A percentile compares a stretch with the other conserved stretches of the same genome.
phyloP scores from a whole-genome alignment of 176 grass and related monocot genomes.

The Rhynchospora pubera region DNA sequence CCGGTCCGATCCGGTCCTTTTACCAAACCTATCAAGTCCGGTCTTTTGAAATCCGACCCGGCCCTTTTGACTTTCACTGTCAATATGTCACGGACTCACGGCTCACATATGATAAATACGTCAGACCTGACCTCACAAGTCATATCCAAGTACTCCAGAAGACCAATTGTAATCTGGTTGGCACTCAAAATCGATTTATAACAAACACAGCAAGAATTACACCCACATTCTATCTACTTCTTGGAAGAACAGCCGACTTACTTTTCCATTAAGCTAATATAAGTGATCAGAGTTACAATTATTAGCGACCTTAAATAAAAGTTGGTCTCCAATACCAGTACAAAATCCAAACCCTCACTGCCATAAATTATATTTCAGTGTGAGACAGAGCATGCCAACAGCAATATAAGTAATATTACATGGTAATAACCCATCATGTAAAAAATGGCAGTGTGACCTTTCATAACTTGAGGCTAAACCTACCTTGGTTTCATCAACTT shows the following conservation, averaged over 20 bases:
- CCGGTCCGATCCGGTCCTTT: too few species aligned
- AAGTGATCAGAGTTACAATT: slow-evolving; percentile 26
- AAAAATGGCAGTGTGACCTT: not conserved
- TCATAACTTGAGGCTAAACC: not conserved
- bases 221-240: not conserved
- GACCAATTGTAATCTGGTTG: not conserved
- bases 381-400: slow-evolving; percentile 4
- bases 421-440: slow-evolving; percentile 3
- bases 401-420: slow-evolving; percentile 5
- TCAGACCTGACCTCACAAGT: not conserved
- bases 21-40: too few species aligned
- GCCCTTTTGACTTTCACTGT: too few species aligned
- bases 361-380: slow-evolving; percentile 14
- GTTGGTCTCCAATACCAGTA: slow-evolving; percentile 6
- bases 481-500: slow-evolving; percentile 14
- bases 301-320: slow-evolving; percentile 16
- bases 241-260: not conserved
- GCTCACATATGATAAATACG: not conserved
- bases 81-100: too few species aligned
- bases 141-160: too few species aligned
- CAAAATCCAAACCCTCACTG: slow-evolving; percentile 15
- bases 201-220: not conserved
- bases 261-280: slow-evolving; percentile 12
- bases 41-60: too few species aligned
- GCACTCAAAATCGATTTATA: not conserved